Evolutionary conservation across 2,329 filamentous ascomycete species (phyloP).

Genomic region (Arthrobotrys iridis): DNA sequence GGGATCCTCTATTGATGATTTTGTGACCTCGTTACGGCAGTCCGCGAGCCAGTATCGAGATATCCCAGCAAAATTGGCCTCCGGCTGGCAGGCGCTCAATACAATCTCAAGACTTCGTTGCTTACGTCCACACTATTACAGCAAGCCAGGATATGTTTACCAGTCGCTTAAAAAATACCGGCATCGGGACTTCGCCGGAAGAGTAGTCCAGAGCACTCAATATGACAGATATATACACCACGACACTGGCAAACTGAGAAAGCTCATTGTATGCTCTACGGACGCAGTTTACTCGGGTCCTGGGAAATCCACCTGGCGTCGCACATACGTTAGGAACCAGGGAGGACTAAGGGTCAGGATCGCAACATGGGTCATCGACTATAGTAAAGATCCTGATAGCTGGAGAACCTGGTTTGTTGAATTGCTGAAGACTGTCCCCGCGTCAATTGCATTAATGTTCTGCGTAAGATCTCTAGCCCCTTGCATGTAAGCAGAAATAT

Average conservation of each 20-base stretch:
- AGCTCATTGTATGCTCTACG: conserved; percentile 54
- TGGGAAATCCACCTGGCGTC: conserved; percentile 51
- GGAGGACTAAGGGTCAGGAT: conserved; percentile 33
- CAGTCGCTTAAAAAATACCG: neutral
- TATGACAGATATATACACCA: conserved; percentile 55
- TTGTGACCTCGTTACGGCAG: too few species aligned
- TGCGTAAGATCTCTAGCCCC: neutral
- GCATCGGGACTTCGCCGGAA: conserved; percentile 54
- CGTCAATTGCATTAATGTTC: conserved; percentile 22
- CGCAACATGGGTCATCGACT: conserved; percentile 55
- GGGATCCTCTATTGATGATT: too few species aligned
- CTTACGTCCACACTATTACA: neutral
- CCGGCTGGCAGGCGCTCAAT: too few species aligned
- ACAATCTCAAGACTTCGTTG: too few species aligned
- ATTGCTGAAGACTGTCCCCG: conserved; percentile 32
- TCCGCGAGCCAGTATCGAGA: too few species aligned
- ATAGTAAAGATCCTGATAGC: conserved; percentile 39
- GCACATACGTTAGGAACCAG: conserved; percentile 53
- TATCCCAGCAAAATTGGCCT: too few species aligned
- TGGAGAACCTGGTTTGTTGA: conserved; percentile 34
- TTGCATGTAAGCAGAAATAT: too few species aligned
- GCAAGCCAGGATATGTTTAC: neutral
- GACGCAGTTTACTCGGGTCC: conserved; percentile 43
- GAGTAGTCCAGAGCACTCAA: conserved; percentile 31
- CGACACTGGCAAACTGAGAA: conserved; percentile 42